phyloP scores from a whole-genome alignment of 768 basidiomycete genomes.

The Mycena sanguinolenta region DNA sequence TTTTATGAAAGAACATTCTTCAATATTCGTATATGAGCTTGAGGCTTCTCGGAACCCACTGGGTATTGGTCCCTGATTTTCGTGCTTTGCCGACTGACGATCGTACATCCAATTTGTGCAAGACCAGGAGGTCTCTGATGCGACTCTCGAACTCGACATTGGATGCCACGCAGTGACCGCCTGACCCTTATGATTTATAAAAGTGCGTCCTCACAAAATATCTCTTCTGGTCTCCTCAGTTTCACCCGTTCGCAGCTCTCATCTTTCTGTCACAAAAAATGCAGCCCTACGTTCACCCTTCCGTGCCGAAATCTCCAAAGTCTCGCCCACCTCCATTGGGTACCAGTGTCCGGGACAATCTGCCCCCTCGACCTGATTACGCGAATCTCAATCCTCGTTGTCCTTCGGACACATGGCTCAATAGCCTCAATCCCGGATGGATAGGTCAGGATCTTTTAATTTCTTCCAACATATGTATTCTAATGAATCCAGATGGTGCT shows the following conservation, averaged over 20 bases:
- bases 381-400: neutral
- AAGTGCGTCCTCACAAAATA: neutral
- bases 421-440: constrained; percentile 1
- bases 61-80: too few species aligned
- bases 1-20: too few species aligned
- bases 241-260: neutral
- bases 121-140: too few species aligned
- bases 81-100: too few species aligned
- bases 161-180: too few species aligned
- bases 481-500: neutral
- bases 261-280: constrained; percentile 2
- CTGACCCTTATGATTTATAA: neutral
- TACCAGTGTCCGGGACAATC: neutral
- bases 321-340: neutral
- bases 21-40: too few species aligned
- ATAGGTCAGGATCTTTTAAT: neutral
- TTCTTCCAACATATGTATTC: neutral
- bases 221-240: neutral
- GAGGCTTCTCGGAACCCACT: too few species aligned
- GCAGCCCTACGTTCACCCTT: neutral
- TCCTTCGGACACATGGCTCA: neutral
- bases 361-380: neutral
- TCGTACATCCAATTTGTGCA: too few species aligned
- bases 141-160: too few species aligned
- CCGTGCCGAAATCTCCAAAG: neutral